Evolutionary conservation across 495 filamentous ascomycete genomes (phyloP), one percentile per base, ranked within the genome.

Genomic region (Podospora tetraspora): DNA sequence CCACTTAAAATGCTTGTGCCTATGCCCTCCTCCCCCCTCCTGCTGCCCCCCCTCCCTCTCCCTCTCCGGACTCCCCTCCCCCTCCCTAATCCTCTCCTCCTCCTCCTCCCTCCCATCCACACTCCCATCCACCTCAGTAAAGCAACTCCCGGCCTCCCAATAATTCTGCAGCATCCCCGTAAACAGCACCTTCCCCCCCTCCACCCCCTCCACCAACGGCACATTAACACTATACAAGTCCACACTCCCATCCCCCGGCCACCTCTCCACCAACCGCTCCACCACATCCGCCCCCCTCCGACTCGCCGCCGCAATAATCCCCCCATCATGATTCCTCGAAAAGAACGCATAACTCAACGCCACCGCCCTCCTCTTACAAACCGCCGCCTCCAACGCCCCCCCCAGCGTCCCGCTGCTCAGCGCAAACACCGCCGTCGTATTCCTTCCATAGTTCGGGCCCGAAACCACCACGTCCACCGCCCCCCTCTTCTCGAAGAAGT

Each of bases 391-490:
- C 78, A 99, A 84, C 0, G 95, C 95, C 0, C 88, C 95, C 21
- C 95, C 95, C 61, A 99, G 81, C 0, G 95, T 99, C 23, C 95
- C 95, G 57, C 88, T 92, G 56, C 88, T 92, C 63, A 99, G 80
- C n/a, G 90, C 89, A 73, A 98, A 97, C 23, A 97, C 84, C 1
- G 94, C 91, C 0, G 95, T 98, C 3, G 91, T 91, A 79, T 99
- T 99, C 52, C 94, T 83, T 9, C 95, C 95, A 80, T 97, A 97
- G 76, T 99, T 99, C 8, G 95, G 95, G 1, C 95, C 95, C 13
- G 86, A 90, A 6, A 99, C 85, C 4, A 98, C 93, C 3, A 98
- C 80, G 75, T 97, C 94, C 61, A 97, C 82, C 19, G 87, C 87
- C 3, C 88, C 92, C 25, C 87, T 86, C 66, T 92, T 88, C 67